Evolutionary conservation across 164 flowering plant genomes (phyloP).

Genomic region (Euptelea pleiosperma): DNA sequence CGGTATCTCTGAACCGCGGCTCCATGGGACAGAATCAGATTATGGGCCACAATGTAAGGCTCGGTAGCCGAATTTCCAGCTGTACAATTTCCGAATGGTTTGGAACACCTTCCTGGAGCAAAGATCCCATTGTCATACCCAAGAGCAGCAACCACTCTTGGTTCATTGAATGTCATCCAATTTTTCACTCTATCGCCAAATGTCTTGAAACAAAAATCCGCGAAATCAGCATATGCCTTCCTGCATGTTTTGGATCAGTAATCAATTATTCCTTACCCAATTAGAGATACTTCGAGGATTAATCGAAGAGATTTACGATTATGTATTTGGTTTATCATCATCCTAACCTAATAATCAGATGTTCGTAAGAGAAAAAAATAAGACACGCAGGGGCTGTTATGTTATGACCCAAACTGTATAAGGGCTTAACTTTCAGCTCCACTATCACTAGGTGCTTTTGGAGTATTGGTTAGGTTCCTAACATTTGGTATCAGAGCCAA

Average conservation of each 20-base stretch:
- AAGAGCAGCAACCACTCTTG: conserved; percentile 71
- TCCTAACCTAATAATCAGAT: no score
- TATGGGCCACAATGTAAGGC: conserved; percentile 69
- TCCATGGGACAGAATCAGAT: conserved; percentile 62
- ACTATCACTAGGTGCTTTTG: no score
- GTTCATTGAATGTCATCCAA: conserved; percentile 80
- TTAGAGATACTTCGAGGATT: no score
- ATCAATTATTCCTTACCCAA: background rate
- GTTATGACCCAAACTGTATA: no score
- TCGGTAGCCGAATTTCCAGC: conserved; percentile 69
- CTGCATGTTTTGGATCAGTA: conserved; percentile 26
- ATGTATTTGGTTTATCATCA: no score
- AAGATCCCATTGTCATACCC: conserved; percentile 63
- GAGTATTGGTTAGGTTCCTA: no score
- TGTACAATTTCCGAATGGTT: conserved; percentile 54
- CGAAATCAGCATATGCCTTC: conserved; percentile 61
- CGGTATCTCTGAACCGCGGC: conserved; percentile 67
- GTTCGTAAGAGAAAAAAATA: no score
- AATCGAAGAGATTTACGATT: no score
- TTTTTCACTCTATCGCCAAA: conserved; percentile 79
- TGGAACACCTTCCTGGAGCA: conserved; percentile 75
- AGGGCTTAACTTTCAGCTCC: no score
- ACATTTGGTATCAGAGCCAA: no score
- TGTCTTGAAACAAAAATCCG: conserved; percentile 69
- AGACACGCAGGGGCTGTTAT: no score